Percentiles rank a stretch among this genome's conserved stretches.
Evolutionary conservation across 2,329 filamentous ascomycete genomes (phyloP).

Genomic region (Diplocarpon rosae): DNA sequence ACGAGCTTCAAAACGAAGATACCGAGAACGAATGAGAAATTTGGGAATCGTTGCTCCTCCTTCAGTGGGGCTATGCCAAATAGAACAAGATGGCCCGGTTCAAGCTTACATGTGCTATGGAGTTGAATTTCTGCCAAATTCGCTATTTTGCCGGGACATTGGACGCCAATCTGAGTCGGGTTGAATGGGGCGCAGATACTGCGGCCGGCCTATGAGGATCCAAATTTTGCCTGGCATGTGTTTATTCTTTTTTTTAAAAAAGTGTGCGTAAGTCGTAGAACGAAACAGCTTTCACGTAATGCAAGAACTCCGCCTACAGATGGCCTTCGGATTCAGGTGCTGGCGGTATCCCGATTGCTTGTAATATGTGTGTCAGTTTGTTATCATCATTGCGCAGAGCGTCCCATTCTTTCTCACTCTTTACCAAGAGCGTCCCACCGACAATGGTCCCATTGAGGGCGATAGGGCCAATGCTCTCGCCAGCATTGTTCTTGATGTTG

Average conservation of each 20-base stretch:
- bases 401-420: constrained; percentile 46
- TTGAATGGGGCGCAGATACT: too few relatives aligned
- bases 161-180: too few relatives aligned
- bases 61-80: neutral
- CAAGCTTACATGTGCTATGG: too few relatives aligned
- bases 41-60: too few relatives aligned
- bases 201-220: too few relatives aligned
- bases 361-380: constrained; percentile 32
- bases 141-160: too few relatives aligned
- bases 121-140: too few relatives aligned
- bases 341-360: constrained; percentile 19
- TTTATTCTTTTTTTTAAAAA: neutral
- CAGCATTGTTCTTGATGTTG: constrained; percentile 12
- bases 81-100: too few relatives aligned
- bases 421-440: constrained; percentile 53
- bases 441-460: constrained; percentile 52
- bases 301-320: neutral
- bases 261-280: neutral
- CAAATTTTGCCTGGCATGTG: neutral
- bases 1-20: constrained; percentile 27
- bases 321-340: constrained; percentile 1
- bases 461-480: constrained; percentile 20
- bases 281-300: neutral
- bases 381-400: constrained; percentile 34
- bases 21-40: neutral